Base-by-base conservation (phyloP, 768 basidiomycete species). In the Termitomyces eurrhizus region DNA sequence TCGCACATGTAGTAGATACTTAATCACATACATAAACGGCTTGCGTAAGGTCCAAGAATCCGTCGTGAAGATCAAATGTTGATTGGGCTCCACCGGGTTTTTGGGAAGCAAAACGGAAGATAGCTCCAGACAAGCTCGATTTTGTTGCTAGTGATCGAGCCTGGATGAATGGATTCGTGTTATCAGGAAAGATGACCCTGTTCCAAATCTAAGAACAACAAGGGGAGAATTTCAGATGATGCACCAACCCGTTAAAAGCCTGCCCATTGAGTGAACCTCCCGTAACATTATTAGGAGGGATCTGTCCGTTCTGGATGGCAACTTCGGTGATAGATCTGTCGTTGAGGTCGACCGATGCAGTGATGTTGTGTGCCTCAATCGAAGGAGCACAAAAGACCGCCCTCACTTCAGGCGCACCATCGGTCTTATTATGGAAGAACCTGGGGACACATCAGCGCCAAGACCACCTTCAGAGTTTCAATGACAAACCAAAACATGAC, bases 401-500 rank as follows among this genome's bases (percentile, higher is more conserved):
- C 56, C 77, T 74, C 0, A 78, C 81, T 60, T 83, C 74, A 13
- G 73, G 68, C 26, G 62, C 72, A 18, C 69, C 65, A 48, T 75
- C 68, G 18, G 63, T 53, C 36, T 62, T 63, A 7, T 58, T 59
- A 56, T 81, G 74, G 68, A 78, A 87, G 68, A 68, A 79, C 78
- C 78, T 69, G 58, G 29, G 52, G 69, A 54, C 36, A 55, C 12
- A 52, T 62, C 13, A 59, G 46, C 41, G 7, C 24, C 14, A 7
- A 3, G 35, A 24, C n/a, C 12, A 44, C 33, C 18, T n/a, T 36
- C 2, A 24, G n/a, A 46, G 35, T 36, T 7, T 36, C 1, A 48
- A 18, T 52, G 35, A 53, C 71, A 13, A 70, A 88, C 87, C 87
- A 90, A 65, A 89, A 90, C 73, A 89, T 79, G 46, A 89, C 84